Percentiles rank a stretch among this genome's conserved stretches.
These are phyloP conservation scores for Neurospora hispaniola DNA, from an alignment of 495 filamentous ascomycete genomes.

Conservation along the genomic window DNA sequence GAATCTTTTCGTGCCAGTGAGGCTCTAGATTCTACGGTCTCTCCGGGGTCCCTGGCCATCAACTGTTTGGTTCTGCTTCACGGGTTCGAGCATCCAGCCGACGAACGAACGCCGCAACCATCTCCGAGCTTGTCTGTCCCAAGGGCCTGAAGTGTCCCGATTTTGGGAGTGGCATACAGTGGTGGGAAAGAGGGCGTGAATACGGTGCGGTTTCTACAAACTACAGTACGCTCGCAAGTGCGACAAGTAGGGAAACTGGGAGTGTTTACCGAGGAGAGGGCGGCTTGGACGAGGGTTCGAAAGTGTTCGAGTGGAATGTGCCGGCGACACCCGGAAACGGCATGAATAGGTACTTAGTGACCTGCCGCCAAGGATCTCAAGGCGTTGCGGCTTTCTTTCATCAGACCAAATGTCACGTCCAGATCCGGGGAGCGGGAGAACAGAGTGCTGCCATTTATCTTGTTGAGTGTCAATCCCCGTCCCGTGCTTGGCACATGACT, in stretches of 20 bases:
- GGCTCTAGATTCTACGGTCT: not conserved
- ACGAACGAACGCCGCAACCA: not conserved
- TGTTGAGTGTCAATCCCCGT: not conserved
- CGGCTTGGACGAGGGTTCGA: not conserved
- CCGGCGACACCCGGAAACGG: constrained; percentile 5
- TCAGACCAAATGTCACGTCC: not conserved
- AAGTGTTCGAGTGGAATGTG: constrained; percentile 1
- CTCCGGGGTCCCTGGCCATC: not conserved
- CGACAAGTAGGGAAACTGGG: not conserved
- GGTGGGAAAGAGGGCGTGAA: not conserved
- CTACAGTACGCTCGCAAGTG: not conserved
- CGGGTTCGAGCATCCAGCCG: not conserved
- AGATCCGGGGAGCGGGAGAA: not conserved
- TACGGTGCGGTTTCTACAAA: not conserved
- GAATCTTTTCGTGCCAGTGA: not conserved
- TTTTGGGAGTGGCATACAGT: not conserved
- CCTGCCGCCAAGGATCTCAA: not conserved
- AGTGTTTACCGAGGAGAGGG: not conserved
- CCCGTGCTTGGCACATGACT: not conserved
- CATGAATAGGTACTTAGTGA: not conserved
- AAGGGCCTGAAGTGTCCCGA: not conserved
- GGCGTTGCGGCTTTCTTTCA: not conserved
- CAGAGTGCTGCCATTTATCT: not conserved
- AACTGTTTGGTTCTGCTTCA: not conserved
- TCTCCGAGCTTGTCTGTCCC: not conserved